Evolutionary conservation across 345 rosid species (phyloP).

Genomic region (Ceriops zippeliana): DNA sequence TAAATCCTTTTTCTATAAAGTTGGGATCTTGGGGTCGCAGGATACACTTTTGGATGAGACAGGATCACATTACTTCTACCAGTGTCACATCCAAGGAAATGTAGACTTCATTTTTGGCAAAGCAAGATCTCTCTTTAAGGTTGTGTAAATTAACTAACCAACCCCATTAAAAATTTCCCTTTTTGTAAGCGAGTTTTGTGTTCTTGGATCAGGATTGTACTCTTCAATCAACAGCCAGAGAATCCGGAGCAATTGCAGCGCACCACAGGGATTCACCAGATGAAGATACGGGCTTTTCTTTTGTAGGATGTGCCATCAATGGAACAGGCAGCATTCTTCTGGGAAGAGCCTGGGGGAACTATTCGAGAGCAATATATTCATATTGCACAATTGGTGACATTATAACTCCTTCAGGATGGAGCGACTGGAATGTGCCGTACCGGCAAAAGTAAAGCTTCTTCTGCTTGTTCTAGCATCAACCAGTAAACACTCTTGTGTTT

Average conservation of each 20-base stretch:
- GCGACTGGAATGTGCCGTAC: slow-evolving; percentile 59
- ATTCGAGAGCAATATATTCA: slow-evolving; percentile 68
- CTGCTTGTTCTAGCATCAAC: background rate
- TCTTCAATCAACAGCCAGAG: slow-evolving; percentile 62
- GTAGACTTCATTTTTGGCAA: slow-evolving; percentile 86
- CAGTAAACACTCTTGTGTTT: too few species aligned
- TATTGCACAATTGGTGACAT: slow-evolving; percentile 59
- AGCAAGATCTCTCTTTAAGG: slow-evolving; percentile 75
- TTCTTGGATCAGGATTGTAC: slow-evolving; percentile 50
- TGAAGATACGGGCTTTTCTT: slow-evolving; percentile 79
- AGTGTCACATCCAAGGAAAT: slow-evolving; percentile 65
- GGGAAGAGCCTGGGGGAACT: slow-evolving; percentile 96
- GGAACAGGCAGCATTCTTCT: slow-evolving; percentile 72
- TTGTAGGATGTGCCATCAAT: slow-evolving; percentile 58
- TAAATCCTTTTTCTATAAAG: slow-evolving; percentile 73
- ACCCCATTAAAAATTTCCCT: background rate
- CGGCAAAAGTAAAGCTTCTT: slow-evolving; percentile 50
- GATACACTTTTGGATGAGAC: slow-evolving; percentile 80
- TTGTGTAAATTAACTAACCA: slow-evolving; percentile 4
- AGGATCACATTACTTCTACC: slow-evolving; percentile 77
- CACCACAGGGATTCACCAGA: slow-evolving; percentile 64
- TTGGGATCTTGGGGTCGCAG: slow-evolving; percentile 71
- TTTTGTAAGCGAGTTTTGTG: background rate
- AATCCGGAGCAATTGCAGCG: slow-evolving; percentile 73
- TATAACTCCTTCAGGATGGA: slow-evolving; percentile 76